phyloP scores from a whole-genome alignment of 352 stramenopile species.

The Globisporangium viniferum region DNA sequence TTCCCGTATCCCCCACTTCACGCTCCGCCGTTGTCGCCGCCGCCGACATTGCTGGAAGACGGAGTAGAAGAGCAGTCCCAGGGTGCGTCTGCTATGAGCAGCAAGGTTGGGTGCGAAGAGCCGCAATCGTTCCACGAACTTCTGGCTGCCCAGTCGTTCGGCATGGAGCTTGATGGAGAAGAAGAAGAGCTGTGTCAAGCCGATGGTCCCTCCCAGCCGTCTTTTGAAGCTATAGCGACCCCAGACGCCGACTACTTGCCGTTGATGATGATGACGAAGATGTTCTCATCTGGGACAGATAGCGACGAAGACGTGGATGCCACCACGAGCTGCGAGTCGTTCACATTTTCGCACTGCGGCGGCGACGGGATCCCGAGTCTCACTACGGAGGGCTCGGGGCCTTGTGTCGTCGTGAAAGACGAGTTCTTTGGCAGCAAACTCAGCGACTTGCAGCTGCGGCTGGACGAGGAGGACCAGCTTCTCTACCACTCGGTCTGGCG shows the following conservation, averaged over 20 bases:
- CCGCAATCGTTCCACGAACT: conserved; percentile 1
- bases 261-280: neutral
- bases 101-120: neutral
- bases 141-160: neutral
- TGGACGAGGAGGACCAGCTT: neutral
- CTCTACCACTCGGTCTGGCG: conserved; percentile 6
- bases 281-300: neutral
- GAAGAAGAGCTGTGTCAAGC: neutral
- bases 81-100: neutral
- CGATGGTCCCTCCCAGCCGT: neutral
- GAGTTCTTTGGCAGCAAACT: neutral
- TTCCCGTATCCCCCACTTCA: neutral
- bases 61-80: neutral
- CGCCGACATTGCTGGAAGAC: neutral
- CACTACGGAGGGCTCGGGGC: neutral
- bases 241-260: neutral
- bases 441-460: neutral
- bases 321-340: neutral
- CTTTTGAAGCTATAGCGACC: neutral
- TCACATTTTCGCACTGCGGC: neutral
- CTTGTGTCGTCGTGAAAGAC: neutral
- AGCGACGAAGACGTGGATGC: neutral
- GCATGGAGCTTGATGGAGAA: neutral
- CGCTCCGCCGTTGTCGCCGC: neutral
- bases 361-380: neutral